Evolutionary conservation across 148 eudicot species (phyloP).

Genomic region (Heliosperma pusillum): DNA sequence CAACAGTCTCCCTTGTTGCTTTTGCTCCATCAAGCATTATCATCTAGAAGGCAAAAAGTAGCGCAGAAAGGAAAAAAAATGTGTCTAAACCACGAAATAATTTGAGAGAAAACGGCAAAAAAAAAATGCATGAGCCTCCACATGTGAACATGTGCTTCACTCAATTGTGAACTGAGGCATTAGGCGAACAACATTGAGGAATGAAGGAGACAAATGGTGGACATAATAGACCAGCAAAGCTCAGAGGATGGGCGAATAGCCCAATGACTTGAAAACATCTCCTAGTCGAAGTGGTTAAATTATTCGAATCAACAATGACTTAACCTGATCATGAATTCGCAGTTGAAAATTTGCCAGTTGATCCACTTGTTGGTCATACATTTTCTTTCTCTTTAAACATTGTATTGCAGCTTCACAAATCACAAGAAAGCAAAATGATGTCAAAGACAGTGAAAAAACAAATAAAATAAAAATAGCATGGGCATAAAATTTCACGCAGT

Average conservation of each 20-base stretch:
- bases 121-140: background rate
- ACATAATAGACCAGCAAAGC: background rate
- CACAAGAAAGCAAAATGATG: background rate
- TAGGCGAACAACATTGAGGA: background rate
- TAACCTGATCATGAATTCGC: constrained; percentile 85
- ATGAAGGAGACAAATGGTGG: background rate
- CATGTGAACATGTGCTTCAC: background rate
- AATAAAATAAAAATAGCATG: background rate
- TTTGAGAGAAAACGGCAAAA: background rate
- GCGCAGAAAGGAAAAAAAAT: background rate
- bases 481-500: background rate
- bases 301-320: background rate
- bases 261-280: too few species aligned
- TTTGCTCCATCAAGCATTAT: constrained; percentile 90
- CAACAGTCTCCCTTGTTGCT: constrained; percentile 90
- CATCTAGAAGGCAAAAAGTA: constrained; percentile 45
- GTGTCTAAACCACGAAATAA: background rate
- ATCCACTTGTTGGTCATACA: constrained; percentile 79
- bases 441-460: constrained; percentile 1
- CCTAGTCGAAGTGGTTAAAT: too few species aligned
- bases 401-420: constrained; percentile 81
- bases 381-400: constrained; percentile 81
- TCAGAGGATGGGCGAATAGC: background rate
- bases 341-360: constrained; percentile 82
- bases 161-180: background rate